Base-by-base conservation (phyloP, 1,284 basidiomycete species). In the Rhodotorula sp. region DNA sequence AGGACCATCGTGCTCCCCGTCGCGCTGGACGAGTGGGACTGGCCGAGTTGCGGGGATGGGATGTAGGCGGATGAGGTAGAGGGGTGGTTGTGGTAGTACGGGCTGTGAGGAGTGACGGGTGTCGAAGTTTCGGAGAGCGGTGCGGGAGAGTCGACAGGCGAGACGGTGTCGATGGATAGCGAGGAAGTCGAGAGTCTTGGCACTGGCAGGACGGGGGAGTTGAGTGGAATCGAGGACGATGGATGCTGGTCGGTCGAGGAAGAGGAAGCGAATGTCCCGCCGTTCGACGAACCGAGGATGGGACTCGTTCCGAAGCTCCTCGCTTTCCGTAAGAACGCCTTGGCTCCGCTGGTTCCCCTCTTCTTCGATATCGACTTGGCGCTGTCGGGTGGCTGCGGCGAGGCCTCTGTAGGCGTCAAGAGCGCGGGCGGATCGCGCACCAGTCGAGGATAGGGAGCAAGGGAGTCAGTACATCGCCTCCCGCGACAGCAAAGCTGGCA, bases 241-340 rank as follows among this genome's bases (percentile, higher is more conserved):
- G 15, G 15, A 24, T 27, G 30, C 5, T 22, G 24, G 32, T 22
- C 8, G 49, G 32, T 15, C 15, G 24, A 20, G 22, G 57, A 7
- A 2, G 51, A 30, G 11, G 66, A 34, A 8, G 48, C 17, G 48
- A 64, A 64, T 2, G 29, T 51, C 13, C 39, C 57, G 59, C 63
- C 46, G n/a, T 39, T 32, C 11, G 46, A 27, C 10, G 46, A 44
- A 46, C 52, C 59, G n/a, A 65, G 63, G 17, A 66, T n/a, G 2
- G 66, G 70, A 46, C 66, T 68, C 29, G 65, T 67, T 1, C 71
- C 71, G 32, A 73, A 73, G 55, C 65, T 67, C 53, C 58, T 70
- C n/a, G 71, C 71, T 2, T 68, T 55, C 4, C 71, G 56, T 6
- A 73, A 48, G 29, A 72, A 59, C 10, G 61, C 57, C 27, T 59